Percentiles rank a stretch among this genome's conserved stretches.
Conservation (phyloP, 2,329 filamentous ascomycete genomes). For the Bipolaris victoriae region DNA sequence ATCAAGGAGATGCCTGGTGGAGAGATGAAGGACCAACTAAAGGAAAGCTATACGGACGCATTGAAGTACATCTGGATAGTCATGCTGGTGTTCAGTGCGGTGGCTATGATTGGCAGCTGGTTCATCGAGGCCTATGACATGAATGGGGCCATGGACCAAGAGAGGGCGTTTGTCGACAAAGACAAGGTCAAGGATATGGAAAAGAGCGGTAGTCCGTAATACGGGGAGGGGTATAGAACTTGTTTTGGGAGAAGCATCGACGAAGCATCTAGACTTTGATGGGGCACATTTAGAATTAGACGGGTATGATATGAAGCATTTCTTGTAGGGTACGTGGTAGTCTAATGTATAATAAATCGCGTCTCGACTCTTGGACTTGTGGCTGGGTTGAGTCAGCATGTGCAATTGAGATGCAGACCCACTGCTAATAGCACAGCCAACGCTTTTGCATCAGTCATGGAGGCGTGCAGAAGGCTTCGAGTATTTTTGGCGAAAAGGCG, state of each 20-base stretch:
- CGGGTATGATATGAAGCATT: neutral
- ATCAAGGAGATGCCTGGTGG: constrained; percentile 61
- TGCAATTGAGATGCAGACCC: neutral
- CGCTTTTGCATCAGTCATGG: neutral
- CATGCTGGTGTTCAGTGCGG: constrained; percentile 59
- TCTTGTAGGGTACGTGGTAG: neutral
- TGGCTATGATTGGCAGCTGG: constrained; percentile 59
- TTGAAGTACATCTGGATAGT: constrained; percentile 63
- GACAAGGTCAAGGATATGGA: constrained; percentile 32
- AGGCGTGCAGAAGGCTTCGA: neutral
- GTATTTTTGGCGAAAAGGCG: constrained; percentile 13
- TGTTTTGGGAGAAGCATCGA: neutral
- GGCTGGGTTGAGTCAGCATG: neutral
- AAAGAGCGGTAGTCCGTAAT: constrained; percentile 14
- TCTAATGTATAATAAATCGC: neutral
- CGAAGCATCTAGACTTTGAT: neutral
- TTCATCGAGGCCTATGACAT: constrained; percentile 58
- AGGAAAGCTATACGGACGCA: constrained; percentile 60
- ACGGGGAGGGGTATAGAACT: neutral
- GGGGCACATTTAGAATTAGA: neutral
- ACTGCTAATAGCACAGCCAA: neutral
- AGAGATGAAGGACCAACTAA: constrained; percentile 52
- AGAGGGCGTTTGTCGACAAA: constrained; percentile 56
- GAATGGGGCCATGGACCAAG: constrained; percentile 55
- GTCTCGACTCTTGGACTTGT: neutral